Base-by-base conservation (phyloP, 2,329 filamentous ascomycete species). In the Pyrenochaeta sp. region DNA sequence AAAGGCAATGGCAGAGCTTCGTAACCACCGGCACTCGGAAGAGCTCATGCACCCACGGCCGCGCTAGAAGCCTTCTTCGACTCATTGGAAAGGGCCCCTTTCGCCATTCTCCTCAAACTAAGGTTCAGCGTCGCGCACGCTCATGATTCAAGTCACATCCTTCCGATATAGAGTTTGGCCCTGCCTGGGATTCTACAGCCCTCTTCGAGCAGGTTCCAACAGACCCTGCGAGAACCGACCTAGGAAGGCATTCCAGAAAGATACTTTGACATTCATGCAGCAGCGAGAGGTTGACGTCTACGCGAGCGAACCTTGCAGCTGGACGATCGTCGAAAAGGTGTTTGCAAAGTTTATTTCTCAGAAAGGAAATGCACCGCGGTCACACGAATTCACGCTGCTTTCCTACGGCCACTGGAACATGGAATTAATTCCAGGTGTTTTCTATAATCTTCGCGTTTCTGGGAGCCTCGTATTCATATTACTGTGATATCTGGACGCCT, bases 1-100 rank as follows among this genome's bases (percentile, higher is more conserved):
- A 32, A 6, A 10, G 36, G 37, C 45, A 25, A 44, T 47, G 59
- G 55, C 44, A 54, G 45, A 54, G 49, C 46, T 59, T 45, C 54
- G 54, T 51, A 48, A 32, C 32, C 47, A 55, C 25, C 50, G 47
- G 50, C 44, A 57, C 10, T 44, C 45, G 50, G 28, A 36, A 37
- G 42, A 24, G 40, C 44, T 32, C 50, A 60, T 64, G 65, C 57
- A 50, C 51, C 51, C 36, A 59, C 42, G 39, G 63, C 57, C 28
- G 51, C 65, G 59, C 67, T 69, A 67, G 65, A 68, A 67, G 60
- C 53, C 59, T 62, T 64, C 50, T 46, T 61, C 52, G 46, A 54
- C 39, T 55, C 40, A 57, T 59, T 61, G 19, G 52, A 34, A 50
- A 54, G 27, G 45, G 47, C 30, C 36, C 50, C 48, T 50, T 55